Conservation (phyloP, 129 eudicot genomes). For the Flaveria ramosissima region DNA sequence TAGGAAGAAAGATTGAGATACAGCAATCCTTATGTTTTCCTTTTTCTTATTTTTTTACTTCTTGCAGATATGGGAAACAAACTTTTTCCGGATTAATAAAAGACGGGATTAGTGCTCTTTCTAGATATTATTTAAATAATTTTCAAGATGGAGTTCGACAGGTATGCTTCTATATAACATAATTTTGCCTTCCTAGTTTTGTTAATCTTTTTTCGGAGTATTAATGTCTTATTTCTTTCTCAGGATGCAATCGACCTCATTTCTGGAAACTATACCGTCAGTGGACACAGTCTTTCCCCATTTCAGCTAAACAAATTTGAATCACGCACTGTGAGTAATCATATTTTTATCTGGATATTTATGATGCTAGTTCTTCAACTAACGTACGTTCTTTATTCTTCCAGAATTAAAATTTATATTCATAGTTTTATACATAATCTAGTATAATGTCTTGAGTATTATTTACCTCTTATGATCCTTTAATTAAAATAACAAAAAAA, state of each 20-base stretch:
- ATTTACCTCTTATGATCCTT: background rate
- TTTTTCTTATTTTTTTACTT: slow-evolving; percentile 19
- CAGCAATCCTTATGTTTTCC: background rate
- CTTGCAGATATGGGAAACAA: slow-evolving; percentile 86
- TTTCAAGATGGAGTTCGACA: slow-evolving; percentile 94
- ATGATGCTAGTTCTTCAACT: slow-evolving; percentile 8
- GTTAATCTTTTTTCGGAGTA: slow-evolving; percentile 7
- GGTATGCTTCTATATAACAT: slow-evolving; percentile 49
- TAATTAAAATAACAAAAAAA: background rate
- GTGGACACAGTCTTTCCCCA: slow-evolving; percentile 63
- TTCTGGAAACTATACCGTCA: slow-evolving; percentile 75
- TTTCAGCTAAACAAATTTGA: slow-evolving; percentile 64
- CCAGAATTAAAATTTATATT: background rate
- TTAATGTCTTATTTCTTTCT: slow-evolving; percentile 5
- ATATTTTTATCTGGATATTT: background rate
- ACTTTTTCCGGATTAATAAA: slow-evolving; percentile 73
- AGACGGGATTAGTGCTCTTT: slow-evolving; percentile 91
- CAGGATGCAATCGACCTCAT: slow-evolving; percentile 98
- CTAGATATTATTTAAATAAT: slow-evolving; percentile 88
- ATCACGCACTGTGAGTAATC: slow-evolving; percentile 61
- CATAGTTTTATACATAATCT: background rate
- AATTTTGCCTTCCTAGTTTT: background rate
- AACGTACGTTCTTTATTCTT: background rate
- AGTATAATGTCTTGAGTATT: background rate
- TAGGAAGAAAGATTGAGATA: background rate